phyloP scores from a whole-genome alignment of 495 filamentous ascomycete genomes.

The Xylaria scruposa region DNA sequence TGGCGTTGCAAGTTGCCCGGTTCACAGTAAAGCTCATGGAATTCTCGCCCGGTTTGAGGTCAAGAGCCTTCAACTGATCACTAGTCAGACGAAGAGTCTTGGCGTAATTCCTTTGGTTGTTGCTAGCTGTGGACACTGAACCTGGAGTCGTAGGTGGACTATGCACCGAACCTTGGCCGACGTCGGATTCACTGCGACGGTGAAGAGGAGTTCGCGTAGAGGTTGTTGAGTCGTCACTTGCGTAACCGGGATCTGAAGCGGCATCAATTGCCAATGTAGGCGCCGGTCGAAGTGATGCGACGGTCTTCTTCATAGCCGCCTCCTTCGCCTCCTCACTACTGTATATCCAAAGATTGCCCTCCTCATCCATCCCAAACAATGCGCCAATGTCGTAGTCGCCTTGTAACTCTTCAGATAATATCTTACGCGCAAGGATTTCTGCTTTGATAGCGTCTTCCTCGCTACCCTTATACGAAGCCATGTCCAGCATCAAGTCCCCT shows the following conservation, averaged over 20 bases:
- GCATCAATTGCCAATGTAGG: conserved; percentile 70
- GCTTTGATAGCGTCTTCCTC: conserved; percentile 91
- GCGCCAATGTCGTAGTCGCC: conserved; percentile 96
- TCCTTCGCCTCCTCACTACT: conserved; percentile 96
- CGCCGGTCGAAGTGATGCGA: conserved; percentile 53
- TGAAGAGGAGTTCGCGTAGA: conserved; percentile 45
- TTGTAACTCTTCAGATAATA: conserved; percentile 92
- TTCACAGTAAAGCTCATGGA: conserved; percentile 96
- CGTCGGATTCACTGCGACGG: conserved; percentile 69
- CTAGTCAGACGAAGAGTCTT: conserved; percentile 97
- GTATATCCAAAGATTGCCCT: conserved; percentile 98
- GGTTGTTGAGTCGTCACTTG: conserved; percentile 69
- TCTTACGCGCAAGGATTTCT: conserved; percentile 91
- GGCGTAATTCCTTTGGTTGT: conserved; percentile 85
- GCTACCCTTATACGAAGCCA: conserved; percentile 93
- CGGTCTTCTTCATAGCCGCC: conserved; percentile 58
- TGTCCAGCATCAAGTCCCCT: conserved; percentile 98
- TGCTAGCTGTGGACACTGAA: conserved; percentile 58
- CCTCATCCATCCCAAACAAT: conserved; percentile 91
- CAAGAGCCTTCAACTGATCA: conserved; percentile 87
- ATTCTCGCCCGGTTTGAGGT: conserved; percentile 85
- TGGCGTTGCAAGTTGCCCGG: conserved; percentile 85
- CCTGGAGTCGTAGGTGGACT: conserved; percentile 83
- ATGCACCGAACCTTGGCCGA: conserved; percentile 67
- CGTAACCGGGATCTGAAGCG: conserved; percentile 90